A percentile compares a stretch with the other conserved stretches of the same genome.
Evolutionary conservation across 805 yeast species (phyloP).

Genomic region (Candida loeiensis): DNA sequence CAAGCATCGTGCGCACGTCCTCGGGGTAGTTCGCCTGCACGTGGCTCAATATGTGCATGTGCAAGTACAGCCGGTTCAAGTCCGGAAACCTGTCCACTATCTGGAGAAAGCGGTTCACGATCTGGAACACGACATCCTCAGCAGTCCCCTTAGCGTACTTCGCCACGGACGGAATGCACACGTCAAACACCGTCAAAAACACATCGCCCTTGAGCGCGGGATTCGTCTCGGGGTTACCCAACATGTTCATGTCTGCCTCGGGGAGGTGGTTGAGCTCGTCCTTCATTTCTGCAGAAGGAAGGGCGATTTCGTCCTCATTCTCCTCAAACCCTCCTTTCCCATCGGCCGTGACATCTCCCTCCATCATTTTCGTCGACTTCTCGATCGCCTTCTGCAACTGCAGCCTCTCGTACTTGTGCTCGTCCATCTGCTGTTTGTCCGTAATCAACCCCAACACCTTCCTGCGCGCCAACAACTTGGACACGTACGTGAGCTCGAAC

Average conservation of each 20-base stretch:
- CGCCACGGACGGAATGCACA: constrained; percentile 30
- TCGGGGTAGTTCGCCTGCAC: constrained; percentile 42
- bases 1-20: constrained; percentile 38
- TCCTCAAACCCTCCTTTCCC: constrained; percentile 34
- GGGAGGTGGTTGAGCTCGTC: constrained; percentile 71
- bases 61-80: constrained; percentile 65
- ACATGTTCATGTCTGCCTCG: constrained; percentile 78
- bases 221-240: constrained; percentile 82
- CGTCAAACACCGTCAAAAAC: constrained; percentile 39
- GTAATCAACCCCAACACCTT: constrained; percentile 74
- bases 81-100: constrained; percentile 68
- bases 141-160: constrained; percentile 24
- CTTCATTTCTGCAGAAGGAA: constrained; percentile 55
- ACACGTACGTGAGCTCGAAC: constrained; percentile 81
- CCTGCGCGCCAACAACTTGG: constrained; percentile 80
- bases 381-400: constrained; percentile 40
- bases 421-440: constrained; percentile 61
- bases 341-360: constrained; percentile 28
- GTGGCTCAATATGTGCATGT: constrained; percentile 58
- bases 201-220: constrained; percentile 60
- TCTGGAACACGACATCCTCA: constrained; percentile 39
- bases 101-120: constrained; percentile 42
- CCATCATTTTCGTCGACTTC: constrained; percentile 12
- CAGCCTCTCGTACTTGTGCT: constrained; percentile 33
- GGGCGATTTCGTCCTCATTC: constrained; percentile 38